Conservation (phyloP, 225 moss, liverwort and hornwort genomes). For the Asterella californica region DNA sequence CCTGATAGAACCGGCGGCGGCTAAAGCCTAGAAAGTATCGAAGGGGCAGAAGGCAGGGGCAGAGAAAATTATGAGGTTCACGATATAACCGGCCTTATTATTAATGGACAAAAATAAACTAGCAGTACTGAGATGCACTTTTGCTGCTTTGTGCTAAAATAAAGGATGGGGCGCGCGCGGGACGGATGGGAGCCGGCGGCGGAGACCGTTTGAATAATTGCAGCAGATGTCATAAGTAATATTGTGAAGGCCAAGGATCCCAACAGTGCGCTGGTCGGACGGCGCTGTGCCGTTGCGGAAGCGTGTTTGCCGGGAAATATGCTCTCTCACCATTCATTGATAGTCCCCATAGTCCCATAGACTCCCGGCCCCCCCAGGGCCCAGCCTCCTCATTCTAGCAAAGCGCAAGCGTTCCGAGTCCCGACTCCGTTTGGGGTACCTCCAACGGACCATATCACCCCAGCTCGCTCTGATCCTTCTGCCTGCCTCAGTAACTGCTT, state of each 20-base stretch:
- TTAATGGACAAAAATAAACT: slow-evolving; percentile 22
- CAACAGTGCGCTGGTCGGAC: slow-evolving; percentile 18
- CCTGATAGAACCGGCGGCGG: slow-evolving; percentile 30
- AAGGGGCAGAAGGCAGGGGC: slow-evolving; percentile 23
- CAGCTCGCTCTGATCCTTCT: background rate
- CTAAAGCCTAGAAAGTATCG: slow-evolving; percentile 24
- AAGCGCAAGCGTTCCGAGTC: background rate
- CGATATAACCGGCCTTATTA: slow-evolving; percentile 4
- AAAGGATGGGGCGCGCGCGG: slow-evolving; percentile 15
- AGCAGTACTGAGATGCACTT: slow-evolving; percentile 10
- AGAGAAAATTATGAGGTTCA: slow-evolving; percentile 11
- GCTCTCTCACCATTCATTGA: slow-evolving; percentile 1
- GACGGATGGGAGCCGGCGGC: slow-evolving; percentile 19
- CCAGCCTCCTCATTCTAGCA: background rate
- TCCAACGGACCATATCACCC: background rate
- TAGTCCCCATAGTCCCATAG: slow-evolving; percentile 1
- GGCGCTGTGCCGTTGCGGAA: slow-evolving; percentile 1
- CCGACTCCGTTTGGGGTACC: slow-evolving; percentile 4
- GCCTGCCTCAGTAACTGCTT: slow-evolving; percentile 1
- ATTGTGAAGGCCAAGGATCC: slow-evolving; percentile 3
- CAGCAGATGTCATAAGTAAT: slow-evolving; percentile 18
- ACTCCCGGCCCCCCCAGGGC: background rate
- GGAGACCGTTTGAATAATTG: slow-evolving; percentile 22
- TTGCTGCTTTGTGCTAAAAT: slow-evolving; percentile 16
- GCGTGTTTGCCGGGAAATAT: slow-evolving; percentile 8